Evolutionary conservation across 257 asterid species (phyloP).

Genomic region (Solanum commersonii): DNA sequence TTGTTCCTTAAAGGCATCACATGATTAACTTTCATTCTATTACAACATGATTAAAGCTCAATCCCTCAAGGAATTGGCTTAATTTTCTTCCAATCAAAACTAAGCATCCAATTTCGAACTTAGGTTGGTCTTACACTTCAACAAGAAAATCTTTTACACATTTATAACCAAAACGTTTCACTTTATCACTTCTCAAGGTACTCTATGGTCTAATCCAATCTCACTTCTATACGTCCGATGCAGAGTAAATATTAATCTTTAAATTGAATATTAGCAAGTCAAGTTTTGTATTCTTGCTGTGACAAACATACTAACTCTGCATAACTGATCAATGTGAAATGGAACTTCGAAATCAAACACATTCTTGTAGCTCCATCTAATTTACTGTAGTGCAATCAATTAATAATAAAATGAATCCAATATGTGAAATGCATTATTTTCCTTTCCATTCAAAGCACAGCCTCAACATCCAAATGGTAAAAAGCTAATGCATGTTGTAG

Average conservation of each 20-base stretch:
- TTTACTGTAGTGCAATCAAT: neutral
- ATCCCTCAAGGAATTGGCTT: neutral
- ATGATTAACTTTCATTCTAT: neutral
- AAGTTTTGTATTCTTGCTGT: neutral
- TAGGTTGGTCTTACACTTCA: neutral
- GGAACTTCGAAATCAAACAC: neutral
- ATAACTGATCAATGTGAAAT: neutral
- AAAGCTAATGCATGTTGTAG: neutral
- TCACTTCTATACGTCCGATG: neutral
- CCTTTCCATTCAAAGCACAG: neutral
- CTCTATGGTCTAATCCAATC: neutral
- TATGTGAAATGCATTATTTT: neutral
- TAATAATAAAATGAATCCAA: neutral
- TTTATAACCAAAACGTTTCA: neutral
- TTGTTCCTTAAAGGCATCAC: neutral
- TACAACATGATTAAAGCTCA: neutral
- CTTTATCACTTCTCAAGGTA: neutral
- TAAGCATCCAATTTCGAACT: neutral
- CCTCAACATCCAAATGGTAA: neutral
- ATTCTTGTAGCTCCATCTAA: neutral
- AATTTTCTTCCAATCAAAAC: neutral
- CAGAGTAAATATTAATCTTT: neutral
- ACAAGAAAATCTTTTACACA: neutral
- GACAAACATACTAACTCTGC: neutral
- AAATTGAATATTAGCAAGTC: neutral